Conservation (phyloP, 192 early-diverging fungal genomes). For the Kappamyces sp. region DNA sequence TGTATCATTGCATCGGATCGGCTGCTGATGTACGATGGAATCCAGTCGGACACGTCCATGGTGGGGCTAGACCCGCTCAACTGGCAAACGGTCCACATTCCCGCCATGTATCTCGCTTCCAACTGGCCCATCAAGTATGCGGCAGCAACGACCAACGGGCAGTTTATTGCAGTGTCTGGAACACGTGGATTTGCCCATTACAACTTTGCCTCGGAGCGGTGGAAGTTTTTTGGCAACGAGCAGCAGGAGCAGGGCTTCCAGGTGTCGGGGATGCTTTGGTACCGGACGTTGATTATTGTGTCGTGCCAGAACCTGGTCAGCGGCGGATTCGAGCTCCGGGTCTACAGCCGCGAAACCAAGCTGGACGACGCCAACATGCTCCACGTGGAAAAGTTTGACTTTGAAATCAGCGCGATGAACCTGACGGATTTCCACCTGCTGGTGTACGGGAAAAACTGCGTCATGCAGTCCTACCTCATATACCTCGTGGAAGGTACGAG, state of each 20-base stretch:
- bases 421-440: conserved; percentile 49
- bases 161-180: conserved; percentile 80
- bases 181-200: conserved; percentile 76
- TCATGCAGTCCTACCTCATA: conserved; percentile 49
- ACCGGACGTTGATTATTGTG: conserved; percentile 58
- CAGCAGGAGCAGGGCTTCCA: conserved; percentile 34
- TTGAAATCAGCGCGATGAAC: conserved; percentile 47
- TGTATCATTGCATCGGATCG: conserved; percentile 65
- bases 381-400: conserved; percentile 42
- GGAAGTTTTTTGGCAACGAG: conserved; percentile 90
- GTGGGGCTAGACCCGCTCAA: conserved; percentile 64
- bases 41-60: conserved; percentile 54
- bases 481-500: neutral
- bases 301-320: conserved; percentile 51
- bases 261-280: conserved; percentile 65
- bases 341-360: conserved; percentile 69
- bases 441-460: conserved; percentile 55
- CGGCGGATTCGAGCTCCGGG: conserved; percentile 46
- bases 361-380: conserved; percentile 62
- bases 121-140: conserved; percentile 83
- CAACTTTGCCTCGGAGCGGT: conserved; percentile 61
- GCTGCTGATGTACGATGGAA: conserved; percentile 61
- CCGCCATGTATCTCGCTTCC: conserved; percentile 62
- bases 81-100: conserved; percentile 62
- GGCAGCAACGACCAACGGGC: conserved; percentile 61